Evolutionary conservation across 768 basidiomycete species (phyloP).

Genomic region (Roridomyces roridus): DNA sequence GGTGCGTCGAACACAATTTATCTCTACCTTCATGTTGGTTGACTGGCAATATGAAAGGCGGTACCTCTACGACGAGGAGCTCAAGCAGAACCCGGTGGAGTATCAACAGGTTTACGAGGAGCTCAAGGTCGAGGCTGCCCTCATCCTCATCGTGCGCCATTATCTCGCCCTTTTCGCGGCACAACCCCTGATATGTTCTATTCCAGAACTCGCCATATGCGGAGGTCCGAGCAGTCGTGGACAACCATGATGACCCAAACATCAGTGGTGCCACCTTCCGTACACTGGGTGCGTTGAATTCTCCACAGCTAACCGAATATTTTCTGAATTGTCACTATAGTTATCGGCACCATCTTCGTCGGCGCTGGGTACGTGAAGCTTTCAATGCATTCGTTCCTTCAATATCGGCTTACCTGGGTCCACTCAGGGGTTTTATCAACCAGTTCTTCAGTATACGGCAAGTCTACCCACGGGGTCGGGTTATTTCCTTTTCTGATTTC

Average conservation of each 20-base stretch:
- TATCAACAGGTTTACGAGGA: constrained; percentile 28
- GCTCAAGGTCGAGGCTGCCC: constrained; percentile 33
- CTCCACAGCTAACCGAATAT: too few species aligned
- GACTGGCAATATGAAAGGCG: constrained; percentile 8
- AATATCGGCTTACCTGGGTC: neutral
- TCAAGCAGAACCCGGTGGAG: constrained; percentile 22
- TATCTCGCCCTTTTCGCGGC: too few species aligned
- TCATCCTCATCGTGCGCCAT: constrained; percentile 29
- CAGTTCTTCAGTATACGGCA: constrained; percentile 38
- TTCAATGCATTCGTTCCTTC: too few species aligned
- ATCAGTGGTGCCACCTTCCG: constrained; percentile 61
- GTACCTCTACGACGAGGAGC: constrained; percentile 21
- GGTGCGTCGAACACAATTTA: neutral
- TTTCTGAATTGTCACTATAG: too few species aligned
- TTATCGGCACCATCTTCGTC: constrained; percentile 36
- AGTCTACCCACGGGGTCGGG: neutral
- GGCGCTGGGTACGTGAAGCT: constrained; percentile 15
- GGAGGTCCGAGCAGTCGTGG: constrained; percentile 66
- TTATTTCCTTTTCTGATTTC: neutral
- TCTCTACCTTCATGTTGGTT: neutral
- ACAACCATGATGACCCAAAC: constrained; percentile 59
- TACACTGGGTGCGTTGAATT: constrained; percentile 31
- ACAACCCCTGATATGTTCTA: neutral
- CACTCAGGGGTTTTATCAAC: constrained; percentile 33
- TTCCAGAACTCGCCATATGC: constrained; percentile 59